Evolutionary conservation across 371 early-diverging fungal genomes (phyloP).

Genomic region (Mucor mucedo): DNA sequence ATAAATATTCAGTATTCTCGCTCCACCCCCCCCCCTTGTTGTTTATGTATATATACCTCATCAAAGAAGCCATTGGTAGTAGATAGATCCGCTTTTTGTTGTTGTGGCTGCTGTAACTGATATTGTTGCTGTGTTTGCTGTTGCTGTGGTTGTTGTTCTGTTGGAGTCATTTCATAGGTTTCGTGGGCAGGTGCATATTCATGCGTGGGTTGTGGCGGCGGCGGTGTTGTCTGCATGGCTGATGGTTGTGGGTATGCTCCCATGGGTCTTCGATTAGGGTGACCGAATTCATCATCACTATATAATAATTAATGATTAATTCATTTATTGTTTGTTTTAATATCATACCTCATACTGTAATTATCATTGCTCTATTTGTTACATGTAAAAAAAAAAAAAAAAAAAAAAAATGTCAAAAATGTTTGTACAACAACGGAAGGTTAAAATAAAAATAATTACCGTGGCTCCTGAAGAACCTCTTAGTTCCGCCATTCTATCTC

Average conservation of each 20-base stretch:
- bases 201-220: neutral
- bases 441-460: neutral
- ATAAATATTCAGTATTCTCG: neutral
- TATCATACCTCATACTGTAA: neutral
- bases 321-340: constrained; percentile 23
- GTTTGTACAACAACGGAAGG: too few species aligned
- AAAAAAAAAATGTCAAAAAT: neutral
- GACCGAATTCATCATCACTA: neutral
- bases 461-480: constrained; percentile 11
- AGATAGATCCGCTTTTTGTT: constrained; percentile 15
- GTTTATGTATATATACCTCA: constrained; percentile 24
- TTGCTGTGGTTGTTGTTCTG: constrained; percentile 13
- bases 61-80: constrained; percentile 42
- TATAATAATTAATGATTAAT: neutral
- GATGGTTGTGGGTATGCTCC: neutral
- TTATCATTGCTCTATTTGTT: neutral
- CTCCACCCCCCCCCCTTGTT: too few species aligned
- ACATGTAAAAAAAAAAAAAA: too few species aligned
- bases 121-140: neutral
- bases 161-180: neutral
- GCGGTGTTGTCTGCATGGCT: constrained; percentile 5
- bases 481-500: constrained; percentile 42
- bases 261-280: too few species aligned
- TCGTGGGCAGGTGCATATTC: neutral
- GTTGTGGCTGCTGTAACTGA: neutral